Conservation (phyloP, 768 basidiomycete genomes). For the Artomyces pyxidatus region DNA sequence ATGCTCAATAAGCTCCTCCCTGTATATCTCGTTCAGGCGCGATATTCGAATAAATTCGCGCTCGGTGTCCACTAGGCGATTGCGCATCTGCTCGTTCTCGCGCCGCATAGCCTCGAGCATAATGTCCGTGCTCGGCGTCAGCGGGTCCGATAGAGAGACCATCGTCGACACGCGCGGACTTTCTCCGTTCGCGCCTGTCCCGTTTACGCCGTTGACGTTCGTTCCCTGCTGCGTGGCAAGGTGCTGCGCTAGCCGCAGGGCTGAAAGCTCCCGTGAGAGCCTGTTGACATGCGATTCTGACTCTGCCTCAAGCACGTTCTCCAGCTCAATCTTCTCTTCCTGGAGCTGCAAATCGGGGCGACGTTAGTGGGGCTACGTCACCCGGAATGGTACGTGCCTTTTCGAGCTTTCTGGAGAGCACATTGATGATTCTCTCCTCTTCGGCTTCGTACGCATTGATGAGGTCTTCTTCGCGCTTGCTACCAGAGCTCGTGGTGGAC, state of each 20-base stretch:
- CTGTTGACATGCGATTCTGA: slow-evolving; percentile 80
- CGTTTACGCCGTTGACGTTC: slow-evolving; percentile 19
- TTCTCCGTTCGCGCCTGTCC: slow-evolving; percentile 16
- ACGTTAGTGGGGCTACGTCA: background rate
- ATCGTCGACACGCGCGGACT: slow-evolving; percentile 13
- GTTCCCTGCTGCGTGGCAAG: slow-evolving; percentile 29
- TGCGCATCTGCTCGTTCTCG: slow-evolving; percentile 73
- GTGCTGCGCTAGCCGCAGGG: slow-evolving; percentile 52
- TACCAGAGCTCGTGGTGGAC: slow-evolving; percentile 40
- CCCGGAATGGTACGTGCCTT: slow-evolving; percentile 39
- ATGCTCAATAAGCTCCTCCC: slow-evolving; percentile 77
- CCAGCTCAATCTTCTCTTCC: slow-evolving; percentile 78
- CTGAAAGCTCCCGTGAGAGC: slow-evolving; percentile 61
- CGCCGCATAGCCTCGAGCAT: slow-evolving; percentile 69
- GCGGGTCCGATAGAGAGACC: slow-evolving; percentile 21
- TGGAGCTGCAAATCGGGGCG: slow-evolving; percentile 42
- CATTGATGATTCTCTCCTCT: slow-evolving; percentile 82
- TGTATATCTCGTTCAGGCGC: slow-evolving; percentile 73
- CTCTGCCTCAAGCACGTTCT: slow-evolving; percentile 78
- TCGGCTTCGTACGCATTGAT: slow-evolving; percentile 89
- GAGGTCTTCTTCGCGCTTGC: slow-evolving; percentile 57
- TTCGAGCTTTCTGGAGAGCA: slow-evolving; percentile 76
- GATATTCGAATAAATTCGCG: slow-evolving; percentile 67
- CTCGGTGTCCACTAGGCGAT: slow-evolving; percentile 63
- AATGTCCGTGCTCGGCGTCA: slow-evolving; percentile 38